Conservation (phyloP, 1,284 basidiomycete genomes). For the Sporisorium exsertum region DNA sequence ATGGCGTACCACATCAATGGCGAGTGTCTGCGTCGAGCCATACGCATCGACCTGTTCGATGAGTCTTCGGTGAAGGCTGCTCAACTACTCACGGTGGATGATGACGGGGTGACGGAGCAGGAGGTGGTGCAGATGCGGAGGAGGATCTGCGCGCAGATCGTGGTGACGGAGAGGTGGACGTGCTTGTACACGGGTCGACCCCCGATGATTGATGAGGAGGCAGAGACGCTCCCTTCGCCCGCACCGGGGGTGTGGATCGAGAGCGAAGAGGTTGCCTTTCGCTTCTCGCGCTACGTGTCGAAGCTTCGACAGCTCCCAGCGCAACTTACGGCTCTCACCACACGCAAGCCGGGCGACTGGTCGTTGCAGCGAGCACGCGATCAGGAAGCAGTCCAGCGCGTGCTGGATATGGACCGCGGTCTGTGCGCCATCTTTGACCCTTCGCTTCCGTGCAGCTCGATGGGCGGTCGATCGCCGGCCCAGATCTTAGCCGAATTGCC, state of each 20-base stretch:
- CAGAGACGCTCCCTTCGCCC: conserved; percentile 8
- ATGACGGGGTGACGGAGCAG: conserved; percentile 11
- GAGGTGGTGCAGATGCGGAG: conserved; percentile 28
- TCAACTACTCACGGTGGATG: conserved; percentile 4
- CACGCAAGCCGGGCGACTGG: conserved; percentile 28
- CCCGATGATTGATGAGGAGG: conserved; percentile 45
- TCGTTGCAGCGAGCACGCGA: conserved; percentile 20
- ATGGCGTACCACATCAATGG: conserved; percentile 28
- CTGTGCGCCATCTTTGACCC: conserved; percentile 29
- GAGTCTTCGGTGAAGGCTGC: conserved; percentile 14
- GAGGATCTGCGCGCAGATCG: conserved; percentile 15
- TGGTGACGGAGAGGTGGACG: conserved; percentile 29
- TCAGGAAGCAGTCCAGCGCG: conserved; percentile 22
- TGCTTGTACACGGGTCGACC: conserved; percentile 27
- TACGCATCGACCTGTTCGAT: conserved; percentile 28
- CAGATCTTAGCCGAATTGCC: conserved; percentile 26
- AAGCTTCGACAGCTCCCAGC: conserved; percentile 16
- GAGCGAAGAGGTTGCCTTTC: conserved; percentile 5
- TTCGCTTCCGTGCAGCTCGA: neutral
- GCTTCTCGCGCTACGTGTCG: conserved; percentile 14
- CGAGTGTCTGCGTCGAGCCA: conserved; percentile 31
- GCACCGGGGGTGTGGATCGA: conserved; percentile 4
- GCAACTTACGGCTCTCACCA: conserved; percentile 17
- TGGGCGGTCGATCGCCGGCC: conserved; percentile 1
- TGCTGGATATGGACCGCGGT: conserved; percentile 28